Evolutionary conservation across 306 rosid species (phyloP), one percentile per base, ranked within the genome.

Genomic region (Sesbania bispinosa): DNA sequence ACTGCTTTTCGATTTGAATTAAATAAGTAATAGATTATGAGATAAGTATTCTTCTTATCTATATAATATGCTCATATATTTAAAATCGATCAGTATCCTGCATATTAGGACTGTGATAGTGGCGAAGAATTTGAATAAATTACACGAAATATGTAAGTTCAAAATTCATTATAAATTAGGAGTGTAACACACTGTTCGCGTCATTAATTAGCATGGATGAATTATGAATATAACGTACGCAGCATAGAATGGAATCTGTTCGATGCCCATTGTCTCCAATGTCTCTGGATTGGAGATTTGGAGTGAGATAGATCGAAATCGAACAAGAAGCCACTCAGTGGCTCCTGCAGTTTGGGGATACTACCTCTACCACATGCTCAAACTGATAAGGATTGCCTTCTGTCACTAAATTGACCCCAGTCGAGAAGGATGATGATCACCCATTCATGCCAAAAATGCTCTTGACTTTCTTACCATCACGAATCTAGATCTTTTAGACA

Each of bases 331-430:
- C 7, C 6, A 1, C 26, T 15, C 6, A 14, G 7, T 24, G 41
- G 7, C 59, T 19, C 48, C 47, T 45, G 11, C 59, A 20, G 24
- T 10, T 72, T 45, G 48, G 77, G 75, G 45, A 55, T 70, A 35
- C 39, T 35, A 35, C 8, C 7, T 24, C 51, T 53, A 19, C 63
- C 63, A 7, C 50, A 19, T 27, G 60, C 74, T n/a, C 0, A 29
- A 5, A 9, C 11, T 10, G 20, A 57, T 10, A 54, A 42, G 2
- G 9, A 39, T 35, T 33, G 73, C 54, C 59, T n/a, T 23, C 21
- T 4, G 15, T 13, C 74, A 50, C 55, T 14, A 30, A 18, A 66
- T n/a, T 7, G 52, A 59, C 48, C 48, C 8, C 16, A 3, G 29
- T 10, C 5, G 2, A 10, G 23, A 4, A 27, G 7, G 1, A 32